Percentiles rank a stretch among this genome's conserved stretches.
Evolutionary conservation across 164 flowering plant species (phyloP).

Genomic region (Annona squamosa): DNA sequence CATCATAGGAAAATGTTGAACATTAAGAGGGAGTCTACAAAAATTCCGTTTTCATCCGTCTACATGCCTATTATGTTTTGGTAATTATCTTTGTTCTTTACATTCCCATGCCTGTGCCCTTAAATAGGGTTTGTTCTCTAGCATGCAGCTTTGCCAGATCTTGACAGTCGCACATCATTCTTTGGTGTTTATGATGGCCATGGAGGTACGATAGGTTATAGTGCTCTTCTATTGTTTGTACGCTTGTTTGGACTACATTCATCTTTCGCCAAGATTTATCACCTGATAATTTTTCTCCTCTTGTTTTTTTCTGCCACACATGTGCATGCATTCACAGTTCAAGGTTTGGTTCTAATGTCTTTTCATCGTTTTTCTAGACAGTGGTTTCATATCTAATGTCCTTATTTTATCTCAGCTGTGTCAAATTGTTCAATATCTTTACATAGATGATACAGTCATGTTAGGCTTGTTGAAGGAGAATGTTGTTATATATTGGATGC

Average conservation of each 20-base stretch:
- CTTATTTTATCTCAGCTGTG: no score
- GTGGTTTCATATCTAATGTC: no score
- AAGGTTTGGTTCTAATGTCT: background rate
- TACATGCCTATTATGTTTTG: no score
- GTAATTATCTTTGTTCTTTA: background rate
- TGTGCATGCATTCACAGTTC: background rate
- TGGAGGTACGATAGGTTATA: conserved; percentile 60
- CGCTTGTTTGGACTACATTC: background rate
- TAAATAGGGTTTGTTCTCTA: conserved; percentile 22
- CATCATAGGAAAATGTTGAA: no score
- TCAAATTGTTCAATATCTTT: no score
- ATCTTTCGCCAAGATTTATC: background rate
- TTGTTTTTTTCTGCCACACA: background rate
- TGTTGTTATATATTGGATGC: no score
- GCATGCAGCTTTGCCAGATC: conserved; percentile 90
- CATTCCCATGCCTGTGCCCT: conserved; percentile 4
- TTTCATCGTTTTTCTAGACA: no score
- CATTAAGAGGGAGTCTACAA: background rate
- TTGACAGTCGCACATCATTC: conserved; percentile 79
- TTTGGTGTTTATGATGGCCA: conserved; percentile 99
- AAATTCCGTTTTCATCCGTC: background rate
- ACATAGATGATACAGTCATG: no score
- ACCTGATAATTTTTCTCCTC: background rate
- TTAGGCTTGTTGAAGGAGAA: no score
- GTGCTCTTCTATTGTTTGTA: background rate